These are phyloP conservation scores for Pneumocystis murina DNA, from an alignment of 1,139 yeast species.

Conservation along the genomic window DNA sequence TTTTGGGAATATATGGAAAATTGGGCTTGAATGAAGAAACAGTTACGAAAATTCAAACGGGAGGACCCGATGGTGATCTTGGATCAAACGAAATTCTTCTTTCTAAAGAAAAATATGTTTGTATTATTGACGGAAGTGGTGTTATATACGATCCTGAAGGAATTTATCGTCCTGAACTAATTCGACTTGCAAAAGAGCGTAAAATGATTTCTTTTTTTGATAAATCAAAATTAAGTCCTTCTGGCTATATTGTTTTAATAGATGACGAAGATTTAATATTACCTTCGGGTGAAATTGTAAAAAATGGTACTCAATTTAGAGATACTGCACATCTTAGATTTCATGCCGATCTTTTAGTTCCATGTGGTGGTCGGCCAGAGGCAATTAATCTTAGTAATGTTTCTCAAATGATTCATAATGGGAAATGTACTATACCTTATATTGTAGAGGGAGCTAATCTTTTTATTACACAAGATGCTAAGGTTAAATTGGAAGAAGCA, in stretches of 20 bases:
- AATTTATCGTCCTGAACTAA: constrained; percentile 60
- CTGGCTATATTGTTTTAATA: constrained; percentile 71
- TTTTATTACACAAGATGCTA: constrained; percentile 88
- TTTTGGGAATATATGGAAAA: constrained; percentile 75
- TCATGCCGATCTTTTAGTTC: constrained; percentile 67
- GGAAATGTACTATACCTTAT: constrained; percentile 65
- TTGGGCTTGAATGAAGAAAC: constrained; percentile 43
- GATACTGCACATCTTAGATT: constrained; percentile 73
- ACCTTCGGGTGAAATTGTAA: constrained; percentile 61
- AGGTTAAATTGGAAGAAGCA: constrained; percentile 67
- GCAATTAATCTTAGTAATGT: constrained; percentile 86
- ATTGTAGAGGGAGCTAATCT: constrained; percentile 96
- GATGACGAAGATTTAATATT: constrained; percentile 69
- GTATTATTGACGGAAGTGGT: constrained; percentile 90
- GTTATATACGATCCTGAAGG: constrained; percentile 87
- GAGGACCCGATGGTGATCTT: constrained; percentile 98
- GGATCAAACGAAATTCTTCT: constrained; percentile 78
- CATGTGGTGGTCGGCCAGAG: constrained; percentile 98
- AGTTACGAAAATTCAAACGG: constrained; percentile 79
- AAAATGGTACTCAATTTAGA: constrained; percentile 85
- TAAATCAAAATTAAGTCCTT: constrained; percentile 44
- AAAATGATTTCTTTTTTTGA: constrained; percentile 62
- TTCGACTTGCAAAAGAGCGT: constrained; percentile 65
- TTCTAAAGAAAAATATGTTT: constrained; percentile 74
- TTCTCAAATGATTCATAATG: constrained; percentile 54